phyloP scores from a whole-genome alignment of 108 stramenopile genomes.

The Discostella pseudostelligera region DNA sequence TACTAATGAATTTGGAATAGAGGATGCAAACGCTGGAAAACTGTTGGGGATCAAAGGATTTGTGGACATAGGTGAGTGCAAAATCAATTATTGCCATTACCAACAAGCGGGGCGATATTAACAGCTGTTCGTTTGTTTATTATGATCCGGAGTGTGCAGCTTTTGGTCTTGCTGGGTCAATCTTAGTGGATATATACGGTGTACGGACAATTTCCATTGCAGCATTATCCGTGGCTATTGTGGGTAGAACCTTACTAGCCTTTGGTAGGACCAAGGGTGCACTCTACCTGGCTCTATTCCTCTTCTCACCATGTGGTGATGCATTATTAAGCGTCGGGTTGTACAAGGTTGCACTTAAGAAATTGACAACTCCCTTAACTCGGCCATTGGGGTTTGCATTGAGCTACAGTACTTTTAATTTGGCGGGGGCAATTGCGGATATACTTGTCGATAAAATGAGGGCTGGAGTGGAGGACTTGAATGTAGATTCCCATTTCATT shows the following conservation, averaged over 20 bases:
- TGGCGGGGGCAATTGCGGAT: conserved; percentile 33
- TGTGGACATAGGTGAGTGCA: conserved; percentile 28
- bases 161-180: conserved; percentile 19
- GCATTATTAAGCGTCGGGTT: conserved; percentile 37
- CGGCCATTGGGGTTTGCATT: conserved; percentile 31
- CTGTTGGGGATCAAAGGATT: conserved; percentile 37
- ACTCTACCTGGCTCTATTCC: conserved; percentile 15
- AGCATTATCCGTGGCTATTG: conserved; percentile 25
- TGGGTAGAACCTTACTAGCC: conserved; percentile 32
- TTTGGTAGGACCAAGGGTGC: conserved; percentile 17
- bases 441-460: conserved; percentile 32
- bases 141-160: conserved; percentile 1
- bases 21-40: conserved; percentile 15
- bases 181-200: conserved; percentile 36
- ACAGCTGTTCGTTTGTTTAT: no score
- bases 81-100: no score
- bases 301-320: conserved; percentile 39
- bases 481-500: not conserved
- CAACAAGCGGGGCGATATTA: no score
- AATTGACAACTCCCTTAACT: conserved; percentile 39
- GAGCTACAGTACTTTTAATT: conserved; percentile 32
- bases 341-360: conserved; percentile 46
- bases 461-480: conserved; percentile 10
- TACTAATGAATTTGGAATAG: conserved; percentile 38
- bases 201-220: conserved; percentile 19